Base-by-base conservation (phyloP, 345 rosid species). In the Syzygium grande region DNA sequence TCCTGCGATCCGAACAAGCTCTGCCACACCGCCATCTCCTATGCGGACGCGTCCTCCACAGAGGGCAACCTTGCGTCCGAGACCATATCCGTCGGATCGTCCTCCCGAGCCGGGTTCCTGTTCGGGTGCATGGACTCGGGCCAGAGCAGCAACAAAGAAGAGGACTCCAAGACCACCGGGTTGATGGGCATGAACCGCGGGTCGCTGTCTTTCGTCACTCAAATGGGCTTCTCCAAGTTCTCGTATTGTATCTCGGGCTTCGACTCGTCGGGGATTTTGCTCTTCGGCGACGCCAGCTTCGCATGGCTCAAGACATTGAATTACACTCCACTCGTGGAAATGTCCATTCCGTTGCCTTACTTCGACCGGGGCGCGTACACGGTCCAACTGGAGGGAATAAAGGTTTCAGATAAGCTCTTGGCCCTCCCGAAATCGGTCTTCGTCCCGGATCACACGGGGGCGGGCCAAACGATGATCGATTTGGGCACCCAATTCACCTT, bases 391-490 rank as follows among this genome's bases (percentile, higher is more conserved):
- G 94, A 95, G 91, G 99, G 99, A 15, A 96, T 97, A 86, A 94
- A 93, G 92, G 98, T 97, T 16, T 90, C 92, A 65, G 92, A 92
- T 17, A 92, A 91, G 84, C 85, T 93, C n/a, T 90, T 97, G 3
- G 89, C 94, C 10, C 85, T 97, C 30, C 95, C 96, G 30, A 92
- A 92, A 90, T 93, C 94, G 21, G 91, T 92, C 52, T 92, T 97
- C 11, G 92, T 87, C n/a, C 99, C 98, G 85, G 99, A 97, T 56
- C 98, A 97, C 68, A 96, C 99, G 55, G 98, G 99, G 43, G 98
- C 98, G 10, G 98, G 98, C 88, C 99, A 97, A 84, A 97, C 99
- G 19, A 97, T 97, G 98, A 95, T 97, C 23, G 98, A 96, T 85
- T 96, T 97, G 52, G 98, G 98, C 51, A 94, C 99, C 21, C 99